phyloP scores from a whole-genome alignment of 768 basidiomycete species.

The Tremella fuciformis region DNA sequence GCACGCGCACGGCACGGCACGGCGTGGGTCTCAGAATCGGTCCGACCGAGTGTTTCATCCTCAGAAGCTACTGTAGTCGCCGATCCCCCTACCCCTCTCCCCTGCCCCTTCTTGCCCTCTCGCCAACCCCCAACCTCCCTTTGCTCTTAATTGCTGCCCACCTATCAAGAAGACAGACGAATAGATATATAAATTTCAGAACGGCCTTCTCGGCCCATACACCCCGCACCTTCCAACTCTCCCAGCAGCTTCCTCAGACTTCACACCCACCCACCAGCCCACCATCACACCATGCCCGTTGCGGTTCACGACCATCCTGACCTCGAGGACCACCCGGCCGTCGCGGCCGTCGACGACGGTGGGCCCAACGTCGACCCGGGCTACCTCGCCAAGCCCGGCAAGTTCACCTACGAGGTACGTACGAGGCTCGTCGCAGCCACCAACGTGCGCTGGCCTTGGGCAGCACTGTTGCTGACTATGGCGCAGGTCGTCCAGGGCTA shows the following conservation, averaged over 20 bases:
- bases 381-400: slow-evolving; percentile 21
- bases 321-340: slow-evolving; percentile 28
- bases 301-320: background rate
- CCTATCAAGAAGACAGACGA: too few species aligned
- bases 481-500: slow-evolving; percentile 33
- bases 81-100: too few species aligned
- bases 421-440: background rate
- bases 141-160: too few species aligned
- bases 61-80: too few species aligned
- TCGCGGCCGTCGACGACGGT: slow-evolving; percentile 33
- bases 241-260: background rate
- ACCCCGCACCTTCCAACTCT: background rate
- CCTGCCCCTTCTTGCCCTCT: too few species aligned
- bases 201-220: background rate
- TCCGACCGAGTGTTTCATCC: too few species aligned
- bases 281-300: background rate
- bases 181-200: too few species aligned
- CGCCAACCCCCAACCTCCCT: too few species aligned
- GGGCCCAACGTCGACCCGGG: slow-evolving; percentile 25
- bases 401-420: slow-evolving; percentile 41
- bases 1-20: too few species aligned
- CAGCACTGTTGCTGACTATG: background rate
- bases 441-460: background rate
- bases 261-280: too few species aligned
- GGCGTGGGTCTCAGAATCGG: too few species aligned